phyloP scores from a whole-genome alignment of 805 yeast species.

The Candida bentonensis region DNA sequence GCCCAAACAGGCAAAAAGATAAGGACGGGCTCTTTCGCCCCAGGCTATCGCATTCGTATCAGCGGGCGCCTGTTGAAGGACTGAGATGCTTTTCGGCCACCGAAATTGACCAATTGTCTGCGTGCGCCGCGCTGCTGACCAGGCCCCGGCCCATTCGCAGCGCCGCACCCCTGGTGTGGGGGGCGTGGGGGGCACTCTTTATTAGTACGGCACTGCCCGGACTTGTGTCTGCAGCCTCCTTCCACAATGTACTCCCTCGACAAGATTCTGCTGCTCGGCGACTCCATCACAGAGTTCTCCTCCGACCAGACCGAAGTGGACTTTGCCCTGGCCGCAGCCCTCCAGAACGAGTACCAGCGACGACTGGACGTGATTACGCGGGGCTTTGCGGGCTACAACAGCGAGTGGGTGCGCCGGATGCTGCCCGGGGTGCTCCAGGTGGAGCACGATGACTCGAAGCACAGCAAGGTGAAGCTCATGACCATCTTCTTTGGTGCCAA shows the following conservation, averaged over 20 bases:
- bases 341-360: conserved; percentile 35
- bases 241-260: not conserved
- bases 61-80: no score
- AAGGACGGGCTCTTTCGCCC: no score
- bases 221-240: no score
- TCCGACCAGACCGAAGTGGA: not conserved
- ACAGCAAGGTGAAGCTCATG: not conserved
- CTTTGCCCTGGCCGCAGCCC: conserved; percentile 30
- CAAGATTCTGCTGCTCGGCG: not conserved
- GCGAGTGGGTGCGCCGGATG: conserved; percentile 42
- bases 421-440: conserved; percentile 26
- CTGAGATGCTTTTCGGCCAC: no score
- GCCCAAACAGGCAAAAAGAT: no score
- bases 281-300: not conserved
- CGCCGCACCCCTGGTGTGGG: no score
- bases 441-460: conserved; percentile 16
- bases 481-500: conserved; percentile 67
- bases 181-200: no score
- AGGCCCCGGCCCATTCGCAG: no score
- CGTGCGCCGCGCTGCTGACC: no score
- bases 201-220: no score
- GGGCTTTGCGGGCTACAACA: conserved; percentile 67
- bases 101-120: no score
- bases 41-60: no score
- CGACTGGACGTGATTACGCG: conserved; percentile 55